A percentile compares a stretch with the other conserved stretches of the same genome.
phyloP scores from a whole-genome alignment of 768 basidiomycete species.

The Podaxis pistillaris region DNA sequence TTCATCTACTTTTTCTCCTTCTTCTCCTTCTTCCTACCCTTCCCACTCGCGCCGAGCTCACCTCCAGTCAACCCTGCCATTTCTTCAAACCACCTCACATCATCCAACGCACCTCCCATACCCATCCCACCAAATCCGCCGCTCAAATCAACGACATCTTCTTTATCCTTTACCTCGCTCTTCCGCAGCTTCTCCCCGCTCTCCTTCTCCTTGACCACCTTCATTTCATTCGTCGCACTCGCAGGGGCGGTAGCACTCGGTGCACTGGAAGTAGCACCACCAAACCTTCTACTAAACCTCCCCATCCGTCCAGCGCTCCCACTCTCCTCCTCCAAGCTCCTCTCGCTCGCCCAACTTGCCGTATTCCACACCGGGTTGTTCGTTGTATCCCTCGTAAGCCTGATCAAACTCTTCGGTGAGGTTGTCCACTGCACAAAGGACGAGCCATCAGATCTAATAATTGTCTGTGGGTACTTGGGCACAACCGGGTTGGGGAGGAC shows the following conservation, averaged over 20 bases:
- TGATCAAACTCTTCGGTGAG: conserved; percentile 74
- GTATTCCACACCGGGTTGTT: conserved; percentile 90
- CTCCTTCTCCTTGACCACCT: not conserved
- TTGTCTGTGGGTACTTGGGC: conserved; percentile 82
- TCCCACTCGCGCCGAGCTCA: not conserved
- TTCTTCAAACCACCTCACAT: conserved; percentile 12
- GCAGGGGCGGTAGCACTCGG: too few species aligned
- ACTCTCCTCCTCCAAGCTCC: conserved; percentile 63
- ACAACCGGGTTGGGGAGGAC: conserved; percentile 80
- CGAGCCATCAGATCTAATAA: conserved; percentile 85
- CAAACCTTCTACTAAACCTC: conserved; percentile 76
- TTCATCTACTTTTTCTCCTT: conserved; percentile 4
- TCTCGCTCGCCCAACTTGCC: conserved; percentile 44
- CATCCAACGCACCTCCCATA: conserved; percentile 18
- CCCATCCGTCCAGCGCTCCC: conserved; percentile 76
- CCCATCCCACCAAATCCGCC: conserved; percentile 31
- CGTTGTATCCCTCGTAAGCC: conserved; percentile 82
- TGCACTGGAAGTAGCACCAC: not conserved
- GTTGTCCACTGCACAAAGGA: conserved; percentile 89
- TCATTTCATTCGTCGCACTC: too few species aligned
- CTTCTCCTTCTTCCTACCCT: conserved; percentile 10
- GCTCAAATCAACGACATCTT: conserved; percentile 10
- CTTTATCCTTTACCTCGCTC: not conserved
- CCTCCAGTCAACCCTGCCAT: conserved; percentile 13
- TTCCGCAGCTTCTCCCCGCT: not conserved